These are phyloP conservation scores for Fusarium vanettenii DNA, from an alignment of 2,329 filamentous ascomycete species.

Conservation along the genomic window DNA sequence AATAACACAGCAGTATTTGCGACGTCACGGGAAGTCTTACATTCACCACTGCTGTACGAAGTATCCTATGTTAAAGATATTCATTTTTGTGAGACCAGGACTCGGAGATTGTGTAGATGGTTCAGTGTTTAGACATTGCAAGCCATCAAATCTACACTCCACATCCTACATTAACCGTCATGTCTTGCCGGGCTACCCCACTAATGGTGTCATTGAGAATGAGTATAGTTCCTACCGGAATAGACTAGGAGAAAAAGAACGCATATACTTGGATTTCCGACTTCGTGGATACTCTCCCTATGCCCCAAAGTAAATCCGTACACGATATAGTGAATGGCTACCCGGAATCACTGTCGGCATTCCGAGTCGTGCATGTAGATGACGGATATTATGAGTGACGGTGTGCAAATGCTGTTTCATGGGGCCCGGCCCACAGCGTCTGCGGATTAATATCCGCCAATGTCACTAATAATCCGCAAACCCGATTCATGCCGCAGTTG, in stretches of 20 bases:
- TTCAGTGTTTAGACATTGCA: not conserved
- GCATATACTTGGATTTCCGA: not conserved
- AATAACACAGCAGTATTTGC: not conserved
- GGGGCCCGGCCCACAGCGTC: not conserved
- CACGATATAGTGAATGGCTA: not conserved
- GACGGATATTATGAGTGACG: not conserved
- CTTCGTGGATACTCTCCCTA: not conserved
- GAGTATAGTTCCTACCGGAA: conserved; percentile 16
- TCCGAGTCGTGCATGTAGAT: not conserved
- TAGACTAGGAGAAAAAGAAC: not conserved
- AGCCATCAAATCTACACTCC: not conserved
- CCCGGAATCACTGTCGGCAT: not conserved
- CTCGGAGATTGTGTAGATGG: not conserved
- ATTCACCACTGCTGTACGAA: not conserved
- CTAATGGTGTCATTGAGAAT: not conserved
- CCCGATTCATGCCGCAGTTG: not conserved
- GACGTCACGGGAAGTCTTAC: not conserved
- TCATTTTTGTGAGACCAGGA: not conserved
- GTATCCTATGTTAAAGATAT: not conserved
- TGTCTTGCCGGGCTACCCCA: not conserved
- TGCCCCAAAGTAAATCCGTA: not conserved
- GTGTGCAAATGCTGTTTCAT: not conserved
- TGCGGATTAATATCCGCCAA: not conserved
- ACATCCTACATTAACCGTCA: not conserved
- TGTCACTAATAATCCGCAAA: not conserved